Percentiles rank a stretch among this genome's conserved stretches.
Evolutionary conservation across 1,284 basidiomycete species (phyloP).

Genomic region (Gymnopus androsaceus): DNA sequence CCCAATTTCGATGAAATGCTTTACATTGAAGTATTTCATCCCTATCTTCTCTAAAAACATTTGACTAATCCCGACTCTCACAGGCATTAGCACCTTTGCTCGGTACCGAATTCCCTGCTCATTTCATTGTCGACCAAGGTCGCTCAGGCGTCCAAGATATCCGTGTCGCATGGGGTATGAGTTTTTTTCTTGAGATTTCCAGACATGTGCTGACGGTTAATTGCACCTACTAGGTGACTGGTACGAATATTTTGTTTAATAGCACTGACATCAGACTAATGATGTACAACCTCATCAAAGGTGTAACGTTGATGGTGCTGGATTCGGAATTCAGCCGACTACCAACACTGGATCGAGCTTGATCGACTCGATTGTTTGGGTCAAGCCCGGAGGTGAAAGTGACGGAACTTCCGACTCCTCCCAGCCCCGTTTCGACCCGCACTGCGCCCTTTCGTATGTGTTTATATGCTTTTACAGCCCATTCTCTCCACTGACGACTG

Average conservation of each 20-base stretch:
- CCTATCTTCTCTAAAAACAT: neutral
- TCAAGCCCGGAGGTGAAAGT: slow-evolving; percentile 69
- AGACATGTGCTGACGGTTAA: neutral
- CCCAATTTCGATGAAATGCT: slow-evolving; percentile 62
- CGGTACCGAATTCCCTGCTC: slow-evolving; percentile 47
- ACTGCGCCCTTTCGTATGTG: slow-evolving; percentile 52
- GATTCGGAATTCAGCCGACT: slow-evolving; percentile 63
- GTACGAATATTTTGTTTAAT: slow-evolving; percentile 1
- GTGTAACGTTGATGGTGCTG: slow-evolving; percentile 66
- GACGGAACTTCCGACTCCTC: slow-evolving; percentile 65
- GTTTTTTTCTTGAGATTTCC: slow-evolving; percentile 24
- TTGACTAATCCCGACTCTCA: neutral
- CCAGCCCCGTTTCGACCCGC: slow-evolving; percentile 57
- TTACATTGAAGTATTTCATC: slow-evolving; percentile 53
- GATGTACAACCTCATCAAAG: slow-evolving; percentile 13
- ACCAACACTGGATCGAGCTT: slow-evolving; percentile 53
- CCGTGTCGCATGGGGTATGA: slow-evolving; percentile 54
- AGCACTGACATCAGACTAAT: neutral
- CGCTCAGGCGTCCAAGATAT: slow-evolving; percentile 64
- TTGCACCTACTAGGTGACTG: neutral
- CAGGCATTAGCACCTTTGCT: slow-evolving; percentile 54
- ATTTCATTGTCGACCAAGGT: slow-evolving; percentile 67
- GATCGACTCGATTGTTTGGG: slow-evolving; percentile 68
- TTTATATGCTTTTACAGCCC: slow-evolving; percentile 13
- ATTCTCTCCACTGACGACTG: slow-evolving; percentile 9